Conservation (phyloP, 2,329 filamentous ascomycete genomes). For the Calcarisporium arbuscula region DNA sequence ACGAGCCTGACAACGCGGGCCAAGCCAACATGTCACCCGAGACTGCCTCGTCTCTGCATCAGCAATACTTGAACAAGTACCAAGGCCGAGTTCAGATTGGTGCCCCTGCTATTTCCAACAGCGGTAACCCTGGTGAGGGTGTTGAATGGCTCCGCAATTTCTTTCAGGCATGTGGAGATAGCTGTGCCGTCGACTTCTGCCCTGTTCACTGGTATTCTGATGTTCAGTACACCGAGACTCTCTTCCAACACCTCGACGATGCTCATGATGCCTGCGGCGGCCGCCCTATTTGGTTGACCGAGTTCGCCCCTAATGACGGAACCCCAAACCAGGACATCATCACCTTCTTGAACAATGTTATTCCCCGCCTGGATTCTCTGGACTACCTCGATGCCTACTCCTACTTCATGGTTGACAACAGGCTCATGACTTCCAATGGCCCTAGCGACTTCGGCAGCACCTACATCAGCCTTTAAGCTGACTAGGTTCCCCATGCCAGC, state of each 20-base stretch:
- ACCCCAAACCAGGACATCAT: too few species aligned
- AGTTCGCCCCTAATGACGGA: conserved; percentile 53
- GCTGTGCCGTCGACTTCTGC: conserved; percentile 54
- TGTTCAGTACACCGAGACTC: conserved; percentile 37
- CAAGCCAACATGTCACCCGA: conserved; percentile 54
- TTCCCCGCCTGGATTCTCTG: conserved; percentile 41
- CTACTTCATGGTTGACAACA: conserved; percentile 48
- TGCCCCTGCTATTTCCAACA: conserved; percentile 58
- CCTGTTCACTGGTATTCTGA: conserved; percentile 59
- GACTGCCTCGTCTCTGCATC: conserved; percentile 46
- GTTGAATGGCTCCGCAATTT: conserved; percentile 50
- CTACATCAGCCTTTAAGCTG: conserved; percentile 38
- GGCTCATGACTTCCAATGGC: conserved; percentile 33
- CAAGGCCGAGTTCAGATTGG: conserved; percentile 47
- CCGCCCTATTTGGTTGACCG: conserved; percentile 56
- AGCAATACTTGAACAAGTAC: conserved; percentile 49
- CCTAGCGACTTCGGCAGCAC: conserved; percentile 42
- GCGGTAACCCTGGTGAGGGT: conserved; percentile 41
- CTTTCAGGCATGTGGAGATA: conserved; percentile 41
- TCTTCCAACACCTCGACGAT: conserved; percentile 47
- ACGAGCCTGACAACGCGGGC: conserved; percentile 59
- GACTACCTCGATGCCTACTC: conserved; percentile 49
- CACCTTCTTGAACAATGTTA: conserved; percentile 43
- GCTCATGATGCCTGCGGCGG: conserved; percentile 39
- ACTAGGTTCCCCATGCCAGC: too few species aligned